A percentile compares a stretch with the other conserved stretches of the same genome.
phyloP scores from a whole-genome alignment of 2,329 filamentous ascomycete species.

The Fusarium floridanum region DNA sequence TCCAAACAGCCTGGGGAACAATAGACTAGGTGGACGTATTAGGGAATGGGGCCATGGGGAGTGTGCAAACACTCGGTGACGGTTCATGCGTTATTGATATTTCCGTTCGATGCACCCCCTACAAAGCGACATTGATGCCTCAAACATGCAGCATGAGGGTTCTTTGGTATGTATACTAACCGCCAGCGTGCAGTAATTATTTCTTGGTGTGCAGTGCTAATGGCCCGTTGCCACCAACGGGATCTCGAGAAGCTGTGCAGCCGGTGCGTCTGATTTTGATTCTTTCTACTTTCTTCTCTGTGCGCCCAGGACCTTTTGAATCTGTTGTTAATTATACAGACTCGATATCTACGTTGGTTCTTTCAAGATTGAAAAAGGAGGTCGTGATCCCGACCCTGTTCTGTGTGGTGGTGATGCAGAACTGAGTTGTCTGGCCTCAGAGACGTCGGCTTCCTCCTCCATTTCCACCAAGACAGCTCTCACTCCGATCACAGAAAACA shows the following conservation, averaged over 20 bases:
- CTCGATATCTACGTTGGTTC: background rate
- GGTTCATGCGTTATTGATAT: background rate
- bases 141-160: fast-evolving
- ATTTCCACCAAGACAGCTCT: background rate
- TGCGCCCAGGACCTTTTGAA: background rate
- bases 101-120: background rate
- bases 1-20: background rate
- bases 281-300: background rate
- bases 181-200: background rate
- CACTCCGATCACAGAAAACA: background rate
- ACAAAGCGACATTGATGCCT: background rate
- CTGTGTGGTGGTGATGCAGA: background rate
- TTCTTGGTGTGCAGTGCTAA: background rate
- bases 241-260: background rate
- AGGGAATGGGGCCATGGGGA: background rate
- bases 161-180: background rate
- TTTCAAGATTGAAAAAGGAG: background rate
- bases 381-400: background rate
- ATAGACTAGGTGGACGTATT: background rate
- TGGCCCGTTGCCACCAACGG: background rate
- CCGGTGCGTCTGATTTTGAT: background rate
- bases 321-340: background rate
- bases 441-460: background rate
- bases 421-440: background rate
- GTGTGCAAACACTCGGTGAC: background rate